These are phyloP conservation scores for Silene noctiflora DNA, from an alignment of 179 eudicot genomes.

Conservation along the genomic window DNA sequence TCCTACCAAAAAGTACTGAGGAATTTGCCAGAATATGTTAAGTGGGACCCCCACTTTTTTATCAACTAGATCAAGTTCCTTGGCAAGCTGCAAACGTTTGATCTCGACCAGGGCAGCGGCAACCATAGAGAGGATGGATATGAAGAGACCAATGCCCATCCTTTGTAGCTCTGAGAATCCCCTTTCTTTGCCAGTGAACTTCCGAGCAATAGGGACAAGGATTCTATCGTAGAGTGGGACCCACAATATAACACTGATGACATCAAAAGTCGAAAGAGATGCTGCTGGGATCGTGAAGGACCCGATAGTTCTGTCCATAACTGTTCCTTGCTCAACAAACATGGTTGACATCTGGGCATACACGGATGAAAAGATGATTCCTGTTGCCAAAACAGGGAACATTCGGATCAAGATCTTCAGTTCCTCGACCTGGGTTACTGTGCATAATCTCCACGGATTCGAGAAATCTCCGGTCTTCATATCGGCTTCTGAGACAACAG, in stretches of 20 bases:
- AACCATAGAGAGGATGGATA: constrained; percentile 34
- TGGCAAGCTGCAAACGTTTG: constrained; percentile 26
- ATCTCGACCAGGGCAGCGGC: constrained; percentile 33
- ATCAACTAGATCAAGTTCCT: constrained; percentile 23
- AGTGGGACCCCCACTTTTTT: constrained; percentile 21
- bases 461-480: constrained; percentile 14
- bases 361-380: constrained; percentile 38
- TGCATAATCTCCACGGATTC: constrained; percentile 44
- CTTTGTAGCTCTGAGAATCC: constrained; percentile 33
- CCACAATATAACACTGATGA: constrained; percentile 34
- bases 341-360: constrained; percentile 45
- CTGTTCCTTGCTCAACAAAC: constrained; percentile 46
- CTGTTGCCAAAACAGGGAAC: constrained; percentile 45
- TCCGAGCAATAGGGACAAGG: constrained; percentile 26
- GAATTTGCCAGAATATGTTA: constrained; percentile 33
- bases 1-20: constrained; percentile 36
- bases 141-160: constrained; percentile 32
- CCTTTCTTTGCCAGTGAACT: constrained; percentile 28
- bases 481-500: constrained; percentile 29
- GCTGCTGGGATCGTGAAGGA: constrained; percentile 38
- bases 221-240: constrained; percentile 31
- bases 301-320: constrained; percentile 38
- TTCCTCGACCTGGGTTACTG: constrained; percentile 47
- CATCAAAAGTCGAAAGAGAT: constrained; percentile 27
- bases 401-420: constrained; percentile 40